A percentile compares a stretch with the other conserved stretches of the same genome.
These are phyloP conservation scores for Omphalotus olearius DNA, from an alignment of 1,284 basidiomycete species.

Conservation along the genomic window DNA sequence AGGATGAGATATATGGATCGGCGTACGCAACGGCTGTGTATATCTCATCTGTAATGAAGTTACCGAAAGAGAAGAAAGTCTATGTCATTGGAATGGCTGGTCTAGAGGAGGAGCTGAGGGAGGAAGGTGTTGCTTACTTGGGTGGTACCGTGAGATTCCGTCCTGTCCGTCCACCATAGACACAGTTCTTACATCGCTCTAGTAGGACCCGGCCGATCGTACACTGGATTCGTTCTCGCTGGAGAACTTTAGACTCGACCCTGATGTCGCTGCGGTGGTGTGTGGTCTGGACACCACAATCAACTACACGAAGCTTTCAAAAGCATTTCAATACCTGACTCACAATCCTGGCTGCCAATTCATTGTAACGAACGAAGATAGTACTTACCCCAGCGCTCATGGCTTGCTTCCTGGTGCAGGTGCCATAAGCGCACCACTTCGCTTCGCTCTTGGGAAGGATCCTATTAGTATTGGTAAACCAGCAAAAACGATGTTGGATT, in stretches of 20 bases:
- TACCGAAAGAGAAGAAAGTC: conserved; percentile 90
- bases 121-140: conserved; percentile 75
- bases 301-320: conserved; percentile 93
- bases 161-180: neutral
- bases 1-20: conserved; percentile 96
- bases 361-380: conserved; percentile 91
- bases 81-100: conserved; percentile 95
- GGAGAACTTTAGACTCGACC: conserved; percentile 69
- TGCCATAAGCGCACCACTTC: conserved; percentile 78
- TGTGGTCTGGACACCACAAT: conserved; percentile 80
- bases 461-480: conserved; percentile 92
- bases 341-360: conserved; percentile 82
- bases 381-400: conserved; percentile 79
- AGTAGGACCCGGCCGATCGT: conserved; percentile 79
- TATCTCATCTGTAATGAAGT: conserved; percentile 82
- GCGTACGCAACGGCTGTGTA: conserved; percentile 94
- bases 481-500: conserved; percentile 88
- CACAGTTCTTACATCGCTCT: neutral
- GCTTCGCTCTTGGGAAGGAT: conserved; percentile 66
- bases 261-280: conserved; percentile 83
- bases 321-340: conserved; percentile 89
- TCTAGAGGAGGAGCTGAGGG: conserved; percentile 87
- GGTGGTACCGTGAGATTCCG: conserved; percentile 77
- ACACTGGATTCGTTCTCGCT: conserved; percentile 61
- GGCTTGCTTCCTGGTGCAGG: conserved; percentile 89